A percentile compares a stretch with the other conserved stretches of the same genome.
Evolutionary conservation across 192 early-diverging fungal genomes (phyloP).

Genomic region (Backusella mclennaniae): DNA sequence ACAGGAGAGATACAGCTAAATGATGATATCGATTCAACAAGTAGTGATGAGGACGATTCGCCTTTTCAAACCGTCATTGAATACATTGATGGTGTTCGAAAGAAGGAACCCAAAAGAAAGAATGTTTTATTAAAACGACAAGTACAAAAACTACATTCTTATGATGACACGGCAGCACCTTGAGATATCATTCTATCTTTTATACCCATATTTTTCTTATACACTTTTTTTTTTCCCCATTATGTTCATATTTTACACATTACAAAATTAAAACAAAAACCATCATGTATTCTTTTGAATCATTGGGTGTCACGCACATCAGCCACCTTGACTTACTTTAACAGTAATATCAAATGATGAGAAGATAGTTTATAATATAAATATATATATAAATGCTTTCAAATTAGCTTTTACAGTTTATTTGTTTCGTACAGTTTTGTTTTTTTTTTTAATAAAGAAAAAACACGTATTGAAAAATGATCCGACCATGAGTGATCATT

Average conservation of each 20-base stretch:
- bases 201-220: not conserved
- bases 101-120: not conserved
- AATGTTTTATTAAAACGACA: not conserved
- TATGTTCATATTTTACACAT: not conserved
- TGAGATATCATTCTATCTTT: not conserved
- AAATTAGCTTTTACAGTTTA: no score
- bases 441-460: no score
- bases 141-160: constrained; percentile 9
- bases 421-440: no score
- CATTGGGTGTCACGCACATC: no score
- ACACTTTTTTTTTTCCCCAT: not conserved
- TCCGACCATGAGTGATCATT: no score
- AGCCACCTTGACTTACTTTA: no score
- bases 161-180: not conserved
- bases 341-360: no score
- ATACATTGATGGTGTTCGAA: not conserved
- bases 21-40: not conserved
- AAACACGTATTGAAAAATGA: no score
- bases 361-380: no score
- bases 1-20: not conserved
- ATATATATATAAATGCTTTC: no score
- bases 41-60: not conserved
- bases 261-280: no score
- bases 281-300: no score
- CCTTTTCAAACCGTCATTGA: not conserved